phyloP scores from a whole-genome alignment of 2,329 filamentous ascomycete species.

The Ascochyta koolunga region DNA sequence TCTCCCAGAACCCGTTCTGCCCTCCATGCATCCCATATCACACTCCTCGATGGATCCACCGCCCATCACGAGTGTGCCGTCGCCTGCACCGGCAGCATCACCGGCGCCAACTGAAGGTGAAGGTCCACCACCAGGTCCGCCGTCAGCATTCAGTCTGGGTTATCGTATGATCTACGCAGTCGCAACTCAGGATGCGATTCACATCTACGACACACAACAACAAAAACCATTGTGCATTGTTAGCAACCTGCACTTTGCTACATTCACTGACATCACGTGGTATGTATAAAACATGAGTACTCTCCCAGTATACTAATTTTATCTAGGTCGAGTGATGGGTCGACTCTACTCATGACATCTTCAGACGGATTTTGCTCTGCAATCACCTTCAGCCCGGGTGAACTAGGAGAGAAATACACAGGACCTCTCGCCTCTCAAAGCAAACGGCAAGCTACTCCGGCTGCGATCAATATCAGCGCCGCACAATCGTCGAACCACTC shows the following conservation, averaged over 20 bases:
- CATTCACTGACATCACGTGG: constrained; percentile 96
- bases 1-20: constrained; percentile 78
- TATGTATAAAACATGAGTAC: constrained; percentile 54
- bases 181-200: constrained; percentile 91
- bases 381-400: constrained; percentile 80
- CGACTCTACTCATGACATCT: constrained; percentile 89
- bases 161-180: constrained; percentile 97
- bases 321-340: constrained; percentile 75
- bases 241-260: constrained; percentile 96
- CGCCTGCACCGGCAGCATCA: constrained; percentile 58
- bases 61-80: constrained; percentile 64
- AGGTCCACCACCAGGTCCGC: constrained; percentile 52
- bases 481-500: constrained; percentile 62
- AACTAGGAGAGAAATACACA: constrained; percentile 82
- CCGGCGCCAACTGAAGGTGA: constrained; percentile 59
- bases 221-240: constrained; percentile 91
- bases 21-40: constrained; percentile 62
- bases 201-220: constrained; percentile 97
- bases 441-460: constrained; percentile 43
- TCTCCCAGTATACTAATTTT: constrained; percentile 12
- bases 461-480: constrained; percentile 50
- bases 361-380: constrained; percentile 98
- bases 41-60: constrained; percentile 82
- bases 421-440: constrained; percentile 60
- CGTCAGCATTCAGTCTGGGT: constrained; percentile 78